Evolutionary conservation across 2,329 filamentous ascomycete species (phyloP).

Genomic region (Sarocladium kiliense): DNA sequence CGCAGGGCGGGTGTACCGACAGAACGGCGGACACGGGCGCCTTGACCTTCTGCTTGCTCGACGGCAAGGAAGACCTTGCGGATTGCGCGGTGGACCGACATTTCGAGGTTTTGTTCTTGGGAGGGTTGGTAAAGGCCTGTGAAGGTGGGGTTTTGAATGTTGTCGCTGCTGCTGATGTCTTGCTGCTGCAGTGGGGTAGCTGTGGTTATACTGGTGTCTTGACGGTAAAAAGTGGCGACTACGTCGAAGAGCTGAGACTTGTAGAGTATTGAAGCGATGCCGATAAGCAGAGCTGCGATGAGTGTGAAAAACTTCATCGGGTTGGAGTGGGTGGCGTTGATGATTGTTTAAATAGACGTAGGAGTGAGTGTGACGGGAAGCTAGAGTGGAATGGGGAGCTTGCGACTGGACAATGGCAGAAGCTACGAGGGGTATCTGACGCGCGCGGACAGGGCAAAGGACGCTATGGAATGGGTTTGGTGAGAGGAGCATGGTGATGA

Average conservation of each 20-base stretch:
- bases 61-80: constrained; percentile 77
- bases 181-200: background rate
- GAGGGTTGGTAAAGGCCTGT: constrained; percentile 8
- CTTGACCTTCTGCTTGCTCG: constrained; percentile 83
- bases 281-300: constrained; percentile 23
- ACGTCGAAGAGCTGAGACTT: constrained; percentile 18
- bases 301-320: constrained; percentile 26
- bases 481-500: background rate
- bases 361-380: background rate
- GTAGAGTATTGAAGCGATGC: constrained; percentile 23
- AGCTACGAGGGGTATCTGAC: constrained; percentile 1
- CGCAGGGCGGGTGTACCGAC: constrained; percentile 79
- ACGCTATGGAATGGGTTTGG: background rate
- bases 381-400: too few species aligned
- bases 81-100: constrained; percentile 70
- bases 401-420: background rate
- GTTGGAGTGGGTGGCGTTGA: constrained; percentile 1
- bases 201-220: constrained; percentile 7
- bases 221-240: constrained; percentile 12
- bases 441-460: background rate
- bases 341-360: constrained; percentile 1
- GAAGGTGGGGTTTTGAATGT: constrained; percentile 12
- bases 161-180: constrained; percentile 7
- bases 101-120: constrained; percentile 30
- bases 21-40: constrained; percentile 79